phyloP scores from a whole-genome alignment of 129 eudicot genomes.

The Arctium lappa region DNA sequence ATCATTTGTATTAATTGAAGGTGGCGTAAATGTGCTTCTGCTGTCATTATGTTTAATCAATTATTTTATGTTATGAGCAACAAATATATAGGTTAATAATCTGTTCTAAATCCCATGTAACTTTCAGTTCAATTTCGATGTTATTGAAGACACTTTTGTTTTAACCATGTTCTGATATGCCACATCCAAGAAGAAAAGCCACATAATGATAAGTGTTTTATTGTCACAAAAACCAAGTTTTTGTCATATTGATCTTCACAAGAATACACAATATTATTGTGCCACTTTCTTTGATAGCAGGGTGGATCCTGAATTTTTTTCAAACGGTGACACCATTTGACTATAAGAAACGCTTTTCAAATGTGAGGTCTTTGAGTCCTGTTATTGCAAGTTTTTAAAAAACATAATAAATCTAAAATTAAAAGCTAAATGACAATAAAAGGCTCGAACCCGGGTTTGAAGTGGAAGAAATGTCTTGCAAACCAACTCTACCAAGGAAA shows the following conservation, averaged over 20 bases:
- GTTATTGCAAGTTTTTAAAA: too few species aligned
- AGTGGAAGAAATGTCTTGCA: too few species aligned
- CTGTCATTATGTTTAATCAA: background rate
- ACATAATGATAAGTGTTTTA: background rate
- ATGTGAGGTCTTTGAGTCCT: too few species aligned
- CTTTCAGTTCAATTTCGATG: background rate
- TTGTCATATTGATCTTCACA: background rate
- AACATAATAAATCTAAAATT: too few species aligned
- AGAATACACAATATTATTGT: too few species aligned
- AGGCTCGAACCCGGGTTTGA: too few species aligned
- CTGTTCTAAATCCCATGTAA: background rate
- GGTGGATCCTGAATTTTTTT: too few species aligned
- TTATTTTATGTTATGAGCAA: background rate
- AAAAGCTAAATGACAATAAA: too few species aligned
- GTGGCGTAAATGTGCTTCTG: slow-evolving; percentile 11
- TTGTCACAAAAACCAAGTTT: background rate
- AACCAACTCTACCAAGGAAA: too few species aligned
- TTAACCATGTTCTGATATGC: background rate
- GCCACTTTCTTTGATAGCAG: too few species aligned
- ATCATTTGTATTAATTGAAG: background rate
- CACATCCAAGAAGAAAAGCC: background rate
- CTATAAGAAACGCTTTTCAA: too few species aligned
- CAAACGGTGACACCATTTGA: too few species aligned
- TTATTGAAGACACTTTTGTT: slow-evolving; percentile 11
- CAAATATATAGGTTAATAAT: background rate